A percentile compares a stretch with the other conserved stretches of the same genome.
Evolutionary conservation across 2,329 filamentous ascomycete genomes (phyloP).

Genomic region (Fusarium chlamydosporum): DNA sequence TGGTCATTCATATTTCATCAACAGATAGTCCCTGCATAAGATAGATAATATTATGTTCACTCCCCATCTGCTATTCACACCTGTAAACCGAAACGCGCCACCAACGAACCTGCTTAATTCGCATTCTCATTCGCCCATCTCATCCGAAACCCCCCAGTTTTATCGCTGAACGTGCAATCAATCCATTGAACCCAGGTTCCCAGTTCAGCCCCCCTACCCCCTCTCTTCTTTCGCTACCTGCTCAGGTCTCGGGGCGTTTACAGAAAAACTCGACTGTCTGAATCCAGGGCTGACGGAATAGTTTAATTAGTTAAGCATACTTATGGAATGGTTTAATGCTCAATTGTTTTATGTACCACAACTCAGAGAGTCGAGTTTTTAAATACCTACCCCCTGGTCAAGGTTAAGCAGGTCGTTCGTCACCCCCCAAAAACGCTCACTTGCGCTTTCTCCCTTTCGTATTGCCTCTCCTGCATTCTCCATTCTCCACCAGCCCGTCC

Average conservation of each 20-base stretch:
- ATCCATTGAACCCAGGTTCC: conserved; percentile 28
- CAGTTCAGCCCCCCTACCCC: conserved; percentile 16
- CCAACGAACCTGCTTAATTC: conserved; percentile 26
- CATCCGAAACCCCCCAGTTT: conserved; percentile 32
- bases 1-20: background rate
- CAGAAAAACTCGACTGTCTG: conserved; percentile 2
- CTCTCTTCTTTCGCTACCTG: conserved; percentile 6
- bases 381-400: conserved; percentile 1
- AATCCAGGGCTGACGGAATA: background rate
- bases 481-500: conserved; percentile 33
- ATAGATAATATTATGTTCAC: conserved; percentile 22
- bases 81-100: conserved; percentile 37
- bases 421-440: conserved; percentile 36
- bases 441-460: conserved; percentile 40
- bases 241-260: background rate
- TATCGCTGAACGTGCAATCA: conserved; percentile 15
- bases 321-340: background rate
- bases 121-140: conserved; percentile 25
- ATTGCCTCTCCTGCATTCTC: conserved; percentile 30
- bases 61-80: conserved; percentile 10
- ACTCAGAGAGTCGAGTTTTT: background rate
- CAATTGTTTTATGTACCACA: background rate
- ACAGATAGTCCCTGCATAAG: conserved; percentile 33
- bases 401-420: conserved; percentile 4
- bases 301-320: background rate